Percentiles rank a stretch among this genome's conserved stretches.
These are phyloP conservation scores for Aegilops umbellulata DNA, from an alignment of 176 grass and related monocot genomes.

Conservation along the genomic window DNA sequence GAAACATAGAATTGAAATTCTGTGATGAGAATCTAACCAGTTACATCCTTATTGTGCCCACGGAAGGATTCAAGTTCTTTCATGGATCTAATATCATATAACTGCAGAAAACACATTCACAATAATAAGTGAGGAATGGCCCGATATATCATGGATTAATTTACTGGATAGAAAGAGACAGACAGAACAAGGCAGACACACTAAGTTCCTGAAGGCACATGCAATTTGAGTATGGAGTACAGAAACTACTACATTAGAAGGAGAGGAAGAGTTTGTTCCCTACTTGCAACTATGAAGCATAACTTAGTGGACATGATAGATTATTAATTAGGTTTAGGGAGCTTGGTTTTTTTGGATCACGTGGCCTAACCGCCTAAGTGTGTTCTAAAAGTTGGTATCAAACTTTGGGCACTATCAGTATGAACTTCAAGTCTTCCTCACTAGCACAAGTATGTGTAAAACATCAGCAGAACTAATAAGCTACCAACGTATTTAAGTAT, in stretches of 20 bases:
- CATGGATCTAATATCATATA: slow-evolving; percentile 99
- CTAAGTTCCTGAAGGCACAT: not conserved
- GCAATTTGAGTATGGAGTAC: not conserved
- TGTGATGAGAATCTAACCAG: slow-evolving; percentile 57
- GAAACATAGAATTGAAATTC: slow-evolving; percentile 23
- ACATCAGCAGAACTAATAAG: slow-evolving; percentile 16
- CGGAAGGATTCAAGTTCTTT: slow-evolving; percentile 99
- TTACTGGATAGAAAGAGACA: not conserved
- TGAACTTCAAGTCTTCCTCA: no score
- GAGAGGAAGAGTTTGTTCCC: not conserved
- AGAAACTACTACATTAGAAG: not conserved
- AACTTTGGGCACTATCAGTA: no score
- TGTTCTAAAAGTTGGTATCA: no score
- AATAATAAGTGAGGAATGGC: slow-evolving; percentile 23
- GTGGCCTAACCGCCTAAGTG: not conserved
- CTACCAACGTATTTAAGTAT: not conserved
- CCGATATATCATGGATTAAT: not conserved
- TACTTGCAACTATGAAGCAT: slow-evolving; percentile 1
- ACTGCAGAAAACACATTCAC: slow-evolving; percentile 55
- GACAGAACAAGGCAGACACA: not conserved
- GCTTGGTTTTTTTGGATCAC: slow-evolving; percentile 2
- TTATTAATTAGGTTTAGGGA: not conserved
- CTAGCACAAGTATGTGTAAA: not conserved
- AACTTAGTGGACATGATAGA: not conserved
- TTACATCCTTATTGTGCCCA: slow-evolving; percentile 94